These are phyloP conservation scores for Elaeis oleifera DNA, from an alignment of 202 grass and related monocot genomes.

Conservation along the genomic window DNA sequence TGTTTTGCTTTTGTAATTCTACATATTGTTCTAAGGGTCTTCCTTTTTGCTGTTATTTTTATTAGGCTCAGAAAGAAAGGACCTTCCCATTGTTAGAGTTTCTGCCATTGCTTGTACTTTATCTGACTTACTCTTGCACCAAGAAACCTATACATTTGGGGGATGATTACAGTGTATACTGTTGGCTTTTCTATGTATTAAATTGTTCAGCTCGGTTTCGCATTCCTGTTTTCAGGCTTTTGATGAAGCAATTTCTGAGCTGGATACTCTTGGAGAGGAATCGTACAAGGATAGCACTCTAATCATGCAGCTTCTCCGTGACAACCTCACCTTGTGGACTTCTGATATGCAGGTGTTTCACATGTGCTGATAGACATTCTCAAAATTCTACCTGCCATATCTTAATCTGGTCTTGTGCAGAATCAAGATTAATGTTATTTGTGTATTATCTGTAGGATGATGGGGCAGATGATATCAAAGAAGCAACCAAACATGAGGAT, in stretches of 20 bases:
- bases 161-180: too few relatives aligned
- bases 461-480: slow-evolving; percentile 12
- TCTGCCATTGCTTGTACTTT: too few relatives aligned
- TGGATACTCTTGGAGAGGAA: slow-evolving; percentile 73
- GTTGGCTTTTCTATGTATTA: too few relatives aligned
- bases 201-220: too few relatives aligned
- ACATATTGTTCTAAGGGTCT: too few relatives aligned
- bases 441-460: slow-evolving; percentile 3
- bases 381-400: too few relatives aligned
- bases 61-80: too few relatives aligned
- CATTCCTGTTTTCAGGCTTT: slow-evolving; percentile 35
- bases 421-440: not conserved
- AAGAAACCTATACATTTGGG: too few relatives aligned
- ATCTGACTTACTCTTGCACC: too few relatives aligned
- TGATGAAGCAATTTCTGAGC: slow-evolving; percentile 58
- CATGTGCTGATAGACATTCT: not conserved
- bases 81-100: too few relatives aligned
- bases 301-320: slow-evolving; percentile 79
- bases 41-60: too few relatives aligned
- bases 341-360: slow-evolving; percentile 83
- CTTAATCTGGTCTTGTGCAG: not conserved
- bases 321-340: slow-evolving; percentile 82
- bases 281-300: slow-evolving; percentile 85
- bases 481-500: slow-evolving; percentile 17
- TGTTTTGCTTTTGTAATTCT: slow-evolving; percentile 1